Evolutionary conservation across 2,329 filamentous ascomycete genomes (phyloP), one percentile per base, ranked within the genome.

Genomic region (Colletotrichum musicola): DNA sequence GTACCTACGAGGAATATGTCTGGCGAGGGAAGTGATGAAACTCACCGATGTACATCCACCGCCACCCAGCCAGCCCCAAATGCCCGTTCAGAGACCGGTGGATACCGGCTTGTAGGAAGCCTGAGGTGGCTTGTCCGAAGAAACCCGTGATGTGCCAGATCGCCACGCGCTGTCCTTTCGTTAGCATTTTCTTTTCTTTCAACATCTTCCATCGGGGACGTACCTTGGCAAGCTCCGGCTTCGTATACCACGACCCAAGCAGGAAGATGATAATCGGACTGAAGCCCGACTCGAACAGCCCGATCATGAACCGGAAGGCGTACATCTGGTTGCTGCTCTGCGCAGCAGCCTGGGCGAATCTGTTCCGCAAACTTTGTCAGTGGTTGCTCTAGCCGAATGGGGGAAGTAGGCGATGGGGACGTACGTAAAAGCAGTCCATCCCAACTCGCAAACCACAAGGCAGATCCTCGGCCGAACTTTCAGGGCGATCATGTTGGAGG

Each of bases 401-500:
- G n/a, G n/a, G n/a, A n/a, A n/a, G n/a, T n/a, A n/a, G n/a, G n/a
- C n/a, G n/a, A n/a, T n/a, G n/a, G n/a, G 38, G 6, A 13, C 62
- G 3, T 54, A 64, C 62, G 56, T 65, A 13, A 65, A 61, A 0
- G 62, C 62, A 1, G 62, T 61, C 56, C 62, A 61, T 7, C 56
- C 62, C 1, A 61, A 47, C 49, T 77, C 77, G 68, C 74, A 77
- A 12, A 84, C 77, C 0, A 90, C 87, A 38, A 92, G 83, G 73
- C 92, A 93, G 57, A 90, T 78, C 44, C 86, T 88, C 0, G 91
- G 91, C 2, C 87, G 82, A 63, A 89, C 79, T 9, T 84, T 83
- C 74, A 91, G 91, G 51, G 92, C 84, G 38, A 92, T 78, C 64
- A 92, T 80, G 74, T 93, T 92, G n/a, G 89, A 91, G 30, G 90